These are phyloP conservation scores for Scenedesmus sp. DNA, from an alignment of 163 green algal species.

Conservation along the genomic window DNA sequence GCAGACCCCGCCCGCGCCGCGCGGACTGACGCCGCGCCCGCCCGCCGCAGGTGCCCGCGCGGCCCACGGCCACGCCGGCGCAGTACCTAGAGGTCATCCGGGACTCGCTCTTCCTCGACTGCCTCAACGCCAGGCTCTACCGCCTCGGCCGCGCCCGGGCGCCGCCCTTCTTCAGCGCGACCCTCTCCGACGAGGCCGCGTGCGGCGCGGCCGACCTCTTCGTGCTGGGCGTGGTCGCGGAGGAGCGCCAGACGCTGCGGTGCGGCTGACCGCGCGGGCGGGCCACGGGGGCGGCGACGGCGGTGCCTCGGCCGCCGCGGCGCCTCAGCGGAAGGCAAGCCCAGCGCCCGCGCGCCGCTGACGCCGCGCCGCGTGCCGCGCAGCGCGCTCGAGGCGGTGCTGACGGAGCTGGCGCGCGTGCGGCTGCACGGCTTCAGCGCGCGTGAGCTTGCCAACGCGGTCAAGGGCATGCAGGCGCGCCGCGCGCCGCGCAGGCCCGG, in stretches of 20 bases:
- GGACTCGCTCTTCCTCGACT: constrained; percentile 34
- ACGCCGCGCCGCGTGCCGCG: neutral
- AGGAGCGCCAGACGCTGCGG: constrained; percentile 26
- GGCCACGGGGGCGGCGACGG: no score
- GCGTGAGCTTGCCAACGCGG: constrained; percentile 54
- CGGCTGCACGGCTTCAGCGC: constrained; percentile 76
- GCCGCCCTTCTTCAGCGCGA: constrained; percentile 25
- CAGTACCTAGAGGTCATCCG: constrained; percentile 65
- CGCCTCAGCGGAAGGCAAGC: no score
- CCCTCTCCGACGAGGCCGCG: constrained; percentile 17
- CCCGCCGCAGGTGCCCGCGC: constrained; percentile 25
- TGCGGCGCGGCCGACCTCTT: constrained; percentile 22
- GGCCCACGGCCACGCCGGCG: constrained; percentile 54
- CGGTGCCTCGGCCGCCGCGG: no score
- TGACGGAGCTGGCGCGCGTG: constrained; percentile 80
- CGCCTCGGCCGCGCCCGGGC: constrained; percentile 14
- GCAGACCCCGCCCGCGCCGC: no score
- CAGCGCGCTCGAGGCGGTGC: constrained; percentile 72
- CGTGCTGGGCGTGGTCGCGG: constrained; percentile 6
- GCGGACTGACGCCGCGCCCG: no score
- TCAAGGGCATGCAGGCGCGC: constrained; percentile 37
- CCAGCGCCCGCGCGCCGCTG: no score
- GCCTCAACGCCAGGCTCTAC: constrained; percentile 36
- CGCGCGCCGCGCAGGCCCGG: no score
- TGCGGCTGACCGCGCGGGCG: no score